Base-by-base conservation (phyloP, 768 basidiomycete genomes). In the Podaxis pistillaris region DNA sequence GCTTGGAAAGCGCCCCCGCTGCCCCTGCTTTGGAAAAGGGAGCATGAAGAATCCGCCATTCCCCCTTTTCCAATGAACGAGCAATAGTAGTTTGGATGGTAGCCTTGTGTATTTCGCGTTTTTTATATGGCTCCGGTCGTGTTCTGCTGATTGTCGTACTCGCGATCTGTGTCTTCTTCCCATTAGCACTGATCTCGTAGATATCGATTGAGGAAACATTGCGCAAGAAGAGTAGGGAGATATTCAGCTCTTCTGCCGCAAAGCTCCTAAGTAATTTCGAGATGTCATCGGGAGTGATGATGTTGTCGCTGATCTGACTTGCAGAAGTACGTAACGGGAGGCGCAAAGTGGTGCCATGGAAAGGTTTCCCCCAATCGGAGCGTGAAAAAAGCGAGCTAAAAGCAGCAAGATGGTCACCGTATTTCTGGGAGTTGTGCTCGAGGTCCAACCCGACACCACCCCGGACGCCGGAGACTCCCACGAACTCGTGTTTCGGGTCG, bases 261-360 rank as follows among this genome's bases (percentile, higher is more conserved):
- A 83, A 83, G 15, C 80, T 73, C 0, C 55, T 54, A 62, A 85
- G 75, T 3, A 85, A 70, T 3, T 72, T 58, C 5, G 65, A 69
- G 24, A 83, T 76, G 26, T 77, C 75, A 1, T 68, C 54, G 0
- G 71, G 36, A 0, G 58, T 36, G 7, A 81, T 73, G 4, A 71
- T 60, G 46, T 77, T 73, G 7, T 64, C 63, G 51, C 77, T 80
- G 58, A 81, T 73, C 4, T 65, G 67, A 63, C 78, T 78, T 1
- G 68, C 59, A 7, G 28, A 55, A 0, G 62, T 67, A 6, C 84
- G 75, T 8, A 85, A 69, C 0, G 84, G 83, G 26, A 84, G 77
- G 0, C 84, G 76, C 41, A 84, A 77, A 37, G 80, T 66, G 1
- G 84, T 77, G 0, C 82, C 81, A 2, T 66, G 46, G 66, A 81